phyloP scores from a whole-genome alignment of 1,284 basidiomycete genomes.

The Pseudozyma sp. region DNA sequence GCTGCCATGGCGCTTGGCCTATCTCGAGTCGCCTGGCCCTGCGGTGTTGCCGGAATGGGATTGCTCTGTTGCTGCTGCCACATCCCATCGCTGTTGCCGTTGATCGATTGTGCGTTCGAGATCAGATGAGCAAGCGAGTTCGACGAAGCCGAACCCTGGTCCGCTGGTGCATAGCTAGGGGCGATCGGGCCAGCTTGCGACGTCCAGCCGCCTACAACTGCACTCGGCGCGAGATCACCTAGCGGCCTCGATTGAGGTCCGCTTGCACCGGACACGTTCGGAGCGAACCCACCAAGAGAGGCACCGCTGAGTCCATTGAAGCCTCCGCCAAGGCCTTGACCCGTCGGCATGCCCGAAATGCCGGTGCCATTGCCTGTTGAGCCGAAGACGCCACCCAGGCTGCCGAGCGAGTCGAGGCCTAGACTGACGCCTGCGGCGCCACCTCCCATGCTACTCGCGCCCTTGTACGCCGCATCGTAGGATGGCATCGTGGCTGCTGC shows the following conservation, averaged over 20 bases:
- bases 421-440: constrained; percentile 41
- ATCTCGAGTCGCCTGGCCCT: not conserved
- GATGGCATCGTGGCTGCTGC: constrained; percentile 50
- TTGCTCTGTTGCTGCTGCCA: constrained; percentile 28
- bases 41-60: not conserved
- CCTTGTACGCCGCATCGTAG: constrained; percentile 45
- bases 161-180: constrained; percentile 15
- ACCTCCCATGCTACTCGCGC: constrained; percentile 27
- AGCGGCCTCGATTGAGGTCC: not conserved
- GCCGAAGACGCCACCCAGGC: constrained; percentile 23
- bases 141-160: constrained; percentile 6
- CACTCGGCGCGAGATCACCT: constrained; percentile 19
- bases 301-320: constrained; percentile 35
- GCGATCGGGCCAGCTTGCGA: constrained; percentile 15
- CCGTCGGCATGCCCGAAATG: constrained; percentile 5
- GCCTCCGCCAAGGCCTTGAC: constrained; percentile 40
- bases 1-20: constrained; percentile 8
- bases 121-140: constrained; percentile 29
- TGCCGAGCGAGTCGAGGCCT: constrained; percentile 33
- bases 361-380: constrained; percentile 1
- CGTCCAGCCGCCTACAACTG: constrained; percentile 29
- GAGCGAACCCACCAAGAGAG: constrained; percentile 24
- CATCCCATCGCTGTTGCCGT: constrained; percentile 1
- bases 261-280: not conserved
- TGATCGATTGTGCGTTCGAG: constrained; percentile 10